Evolutionary conservation across 1,139 yeast genomes (phyloP).

Genomic region (Pneumocystis oryctolagi): DNA sequence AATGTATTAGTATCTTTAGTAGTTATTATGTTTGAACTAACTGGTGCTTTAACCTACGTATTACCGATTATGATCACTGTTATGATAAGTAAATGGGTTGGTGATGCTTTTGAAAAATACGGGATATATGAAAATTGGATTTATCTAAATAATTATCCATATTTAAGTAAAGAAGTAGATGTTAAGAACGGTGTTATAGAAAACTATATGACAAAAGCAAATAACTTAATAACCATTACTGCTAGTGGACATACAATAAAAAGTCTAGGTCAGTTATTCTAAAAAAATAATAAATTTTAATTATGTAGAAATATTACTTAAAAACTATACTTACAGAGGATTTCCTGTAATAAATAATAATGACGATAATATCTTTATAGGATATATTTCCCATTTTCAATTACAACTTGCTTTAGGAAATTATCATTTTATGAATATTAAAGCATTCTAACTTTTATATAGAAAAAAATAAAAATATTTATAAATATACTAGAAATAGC

Average conservation of each 20-base stretch:
- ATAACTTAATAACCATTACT: not conserved
- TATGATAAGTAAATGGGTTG: conserved; percentile 11
- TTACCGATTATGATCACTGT: conserved; percentile 11
- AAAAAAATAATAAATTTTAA: not conserved
- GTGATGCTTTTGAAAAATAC: conserved; percentile 8
- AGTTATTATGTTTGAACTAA: conserved; percentile 44
- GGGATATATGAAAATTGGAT: conserved; percentile 9
- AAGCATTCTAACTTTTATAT: not conserved
- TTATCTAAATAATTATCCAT: not conserved
- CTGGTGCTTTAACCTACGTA: conserved; percentile 47
- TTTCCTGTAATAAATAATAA: not conserved
- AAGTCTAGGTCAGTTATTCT: not conserved
- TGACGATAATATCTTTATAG: not conserved
- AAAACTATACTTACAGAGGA: not conserved
- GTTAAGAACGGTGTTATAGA: not conserved
- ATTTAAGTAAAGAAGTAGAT: not conserved
- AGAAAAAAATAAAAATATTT: not conserved
- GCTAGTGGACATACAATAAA: not conserved
- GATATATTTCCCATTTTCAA: not conserved
- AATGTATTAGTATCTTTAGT: conserved; percentile 34
- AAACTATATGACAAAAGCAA: not conserved
- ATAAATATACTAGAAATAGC: not conserved
- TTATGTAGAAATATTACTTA: not conserved
- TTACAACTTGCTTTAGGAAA: not conserved
- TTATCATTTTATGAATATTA: not conserved